Percentiles rank a stretch among this genome's conserved stretches.
Evolutionary conservation across 1,139 yeast species (phyloP).

Genomic region (Barnettozyma hawaiiensis): DNA sequence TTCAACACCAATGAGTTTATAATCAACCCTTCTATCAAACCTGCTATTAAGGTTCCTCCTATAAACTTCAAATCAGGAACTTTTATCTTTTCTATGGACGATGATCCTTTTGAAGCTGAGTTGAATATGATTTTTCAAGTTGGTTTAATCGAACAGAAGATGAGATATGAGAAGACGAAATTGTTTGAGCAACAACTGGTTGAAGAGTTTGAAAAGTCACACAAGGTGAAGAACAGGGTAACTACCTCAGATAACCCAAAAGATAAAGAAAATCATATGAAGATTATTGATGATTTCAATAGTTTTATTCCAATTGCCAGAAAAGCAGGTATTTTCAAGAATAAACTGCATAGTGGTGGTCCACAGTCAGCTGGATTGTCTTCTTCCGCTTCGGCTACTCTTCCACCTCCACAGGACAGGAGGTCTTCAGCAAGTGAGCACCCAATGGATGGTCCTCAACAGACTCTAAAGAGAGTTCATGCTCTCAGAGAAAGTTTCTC

Average conservation of each 20-base stretch:
- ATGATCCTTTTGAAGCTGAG: conserved; percentile 84
- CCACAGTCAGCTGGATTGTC: background rate
- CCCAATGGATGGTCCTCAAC: background rate
- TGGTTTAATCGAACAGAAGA: conserved; percentile 66
- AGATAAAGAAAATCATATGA: conserved; percentile 3
- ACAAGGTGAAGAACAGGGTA: conserved; percentile 3
- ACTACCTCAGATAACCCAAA: conserved; percentile 2
- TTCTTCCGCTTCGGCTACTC: conserved; percentile 6
- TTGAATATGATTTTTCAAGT: conserved; percentile 70
- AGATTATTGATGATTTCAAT: conserved; percentile 6
- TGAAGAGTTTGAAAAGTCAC: conserved; percentile 15
- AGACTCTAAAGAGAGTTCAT: conserved; percentile 14
- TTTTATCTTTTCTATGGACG: conserved; percentile 53
- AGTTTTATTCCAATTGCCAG: conserved; percentile 7
- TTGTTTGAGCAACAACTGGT: conserved; percentile 41
- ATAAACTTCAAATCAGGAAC: conserved; percentile 41
- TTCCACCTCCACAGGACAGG: conserved; percentile 5
- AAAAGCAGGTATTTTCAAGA: conserved; percentile 2
- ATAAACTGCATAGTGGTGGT: conserved; percentile 1
- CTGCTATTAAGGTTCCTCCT: conserved; percentile 43
- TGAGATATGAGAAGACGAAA: conserved; percentile 51
- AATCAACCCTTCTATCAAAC: conserved; percentile 33
- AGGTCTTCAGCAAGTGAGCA: background rate
- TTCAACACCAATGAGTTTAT: conserved; percentile 32
- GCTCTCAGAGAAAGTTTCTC: conserved; percentile 46